Percentiles rank a stretch among this genome's conserved stretches.
phyloP scores from a whole-genome alignment of 768 basidiomycete genomes.

The Russula vinacea region DNA sequence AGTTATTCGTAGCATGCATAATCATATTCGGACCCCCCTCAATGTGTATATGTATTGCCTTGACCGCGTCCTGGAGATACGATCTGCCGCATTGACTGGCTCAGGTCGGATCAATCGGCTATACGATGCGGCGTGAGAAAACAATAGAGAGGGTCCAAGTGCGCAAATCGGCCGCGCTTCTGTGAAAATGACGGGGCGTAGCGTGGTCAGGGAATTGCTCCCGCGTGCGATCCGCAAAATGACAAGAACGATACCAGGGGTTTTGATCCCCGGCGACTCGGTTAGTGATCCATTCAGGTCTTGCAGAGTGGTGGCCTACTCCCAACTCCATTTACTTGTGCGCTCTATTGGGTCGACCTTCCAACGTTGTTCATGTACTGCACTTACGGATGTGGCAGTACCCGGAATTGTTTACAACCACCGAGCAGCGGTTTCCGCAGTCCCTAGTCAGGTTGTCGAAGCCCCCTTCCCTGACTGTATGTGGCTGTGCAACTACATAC shows the following conservation, averaged over 20 bases:
- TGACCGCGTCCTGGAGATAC: not conserved
- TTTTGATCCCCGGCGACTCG: not conserved
- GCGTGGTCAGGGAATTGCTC: not conserved
- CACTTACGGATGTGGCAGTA: not conserved
- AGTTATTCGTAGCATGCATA: conserved; percentile 20
- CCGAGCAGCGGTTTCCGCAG: not conserved
- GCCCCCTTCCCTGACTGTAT: not conserved
- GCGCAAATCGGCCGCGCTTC: not conserved
- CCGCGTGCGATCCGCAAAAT: not conserved
- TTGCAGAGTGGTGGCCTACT: no score
- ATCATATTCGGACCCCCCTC: not conserved
- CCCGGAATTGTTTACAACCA: not conserved
- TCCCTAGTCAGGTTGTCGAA: not conserved
- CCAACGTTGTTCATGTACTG: not conserved
- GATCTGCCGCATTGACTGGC: not conserved
- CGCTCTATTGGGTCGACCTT: not conserved
- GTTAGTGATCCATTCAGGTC: not conserved
- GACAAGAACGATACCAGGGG: not conserved
- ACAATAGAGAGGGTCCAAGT: not conserved
- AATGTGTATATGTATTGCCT: conserved; percentile 14
- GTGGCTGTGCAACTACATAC: not conserved
- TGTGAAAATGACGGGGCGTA: not conserved
- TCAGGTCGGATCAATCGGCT: not conserved
- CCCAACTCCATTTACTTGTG: not conserved
- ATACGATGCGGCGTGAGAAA: not conserved